Evolutionary conservation across 306 rosid species (phyloP).

Genomic region (Prunus mira): DNA sequence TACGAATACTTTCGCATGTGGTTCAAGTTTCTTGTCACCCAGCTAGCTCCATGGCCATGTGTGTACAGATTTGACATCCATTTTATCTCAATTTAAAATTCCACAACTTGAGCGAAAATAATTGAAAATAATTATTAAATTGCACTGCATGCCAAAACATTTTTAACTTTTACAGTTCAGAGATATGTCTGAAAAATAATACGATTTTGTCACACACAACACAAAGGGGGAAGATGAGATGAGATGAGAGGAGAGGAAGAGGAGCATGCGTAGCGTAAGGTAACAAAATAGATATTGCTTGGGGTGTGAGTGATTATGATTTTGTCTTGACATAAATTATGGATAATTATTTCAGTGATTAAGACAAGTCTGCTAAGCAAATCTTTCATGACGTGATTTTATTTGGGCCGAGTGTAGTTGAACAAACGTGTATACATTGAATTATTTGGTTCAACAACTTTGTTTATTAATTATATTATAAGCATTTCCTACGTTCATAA

Average conservation of each 20-base stretch:
- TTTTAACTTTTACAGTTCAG: no score
- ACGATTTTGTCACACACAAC: not conserved
- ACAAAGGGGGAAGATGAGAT: no score
- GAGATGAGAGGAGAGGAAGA: not conserved
- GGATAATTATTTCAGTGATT: slow-evolving; percentile 5
- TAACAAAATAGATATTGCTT: not conserved
- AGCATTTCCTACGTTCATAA: not conserved
- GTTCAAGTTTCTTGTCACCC: not conserved
- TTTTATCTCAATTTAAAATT: not conserved
- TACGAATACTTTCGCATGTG: not conserved
- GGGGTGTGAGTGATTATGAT: slow-evolving; percentile 19
- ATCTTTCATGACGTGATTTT: not conserved
- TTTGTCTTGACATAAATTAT: slow-evolving; percentile 19
- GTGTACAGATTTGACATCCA: not conserved
- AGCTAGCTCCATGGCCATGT: not conserved
- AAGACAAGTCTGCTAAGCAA: slow-evolving; percentile 9
- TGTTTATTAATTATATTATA: not conserved
- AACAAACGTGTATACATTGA: slow-evolving; percentile 2
- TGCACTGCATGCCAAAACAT: not conserved
- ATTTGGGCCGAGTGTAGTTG: not conserved
- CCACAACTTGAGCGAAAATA: not conserved
- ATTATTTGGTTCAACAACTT: slow-evolving; percentile 17
- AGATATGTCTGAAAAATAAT: no score
- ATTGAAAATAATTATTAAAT: not conserved
- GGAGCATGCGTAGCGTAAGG: not conserved